Base-by-base conservation (phyloP, 2,329 filamentous ascomycete genomes). In the Fusarium luffae region DNA sequence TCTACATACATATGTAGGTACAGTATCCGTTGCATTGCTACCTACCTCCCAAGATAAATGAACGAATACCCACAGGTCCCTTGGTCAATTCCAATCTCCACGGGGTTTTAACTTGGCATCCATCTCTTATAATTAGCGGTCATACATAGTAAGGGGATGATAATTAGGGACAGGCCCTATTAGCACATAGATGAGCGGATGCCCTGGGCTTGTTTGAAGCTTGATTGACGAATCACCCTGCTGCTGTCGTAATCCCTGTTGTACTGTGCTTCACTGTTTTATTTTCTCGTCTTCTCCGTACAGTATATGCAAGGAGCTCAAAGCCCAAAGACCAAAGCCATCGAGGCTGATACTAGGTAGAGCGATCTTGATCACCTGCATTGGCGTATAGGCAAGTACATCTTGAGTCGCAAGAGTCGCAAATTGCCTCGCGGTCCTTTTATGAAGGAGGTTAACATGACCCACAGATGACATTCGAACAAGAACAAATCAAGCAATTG, bases 381-480 rank as follows among this genome's bases (percentile, higher is more conserved):
- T 55, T 62, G 48, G 48, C 42, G 44, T 34, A 34, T 34, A 34
- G 32, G 4, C 5, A 34, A 23, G 47, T 23, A 23, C 40, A 37
- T 59, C 56, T 52, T 28, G 5, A 34, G 23, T 50, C 49, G 49
- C 46, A 68, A 57, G 47, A 54, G 43, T 50, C 59, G 59, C 64
- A 52, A 54, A 69, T 62, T 68, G 59, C 71, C 56, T 66, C 55
- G 57, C 44, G 64, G 59, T 28, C 52, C 54, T 74, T 63, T 71
- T 68, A 71, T 74, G 59, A 65, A 74, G 59, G 61, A 66, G 50
- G 56, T 41, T 42, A 50, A n/a, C 30, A 43, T 18, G 51, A 54
- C 67, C 71, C 71, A 74, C 66, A 65, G 21, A 58, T 63, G 59
- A 59, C 58, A 66, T 74, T 52, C 46, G 56, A 63, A 50, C 52